Base-by-base conservation (phyloP, 345 rosid species). In the Eucalyptus marginata region DNA sequence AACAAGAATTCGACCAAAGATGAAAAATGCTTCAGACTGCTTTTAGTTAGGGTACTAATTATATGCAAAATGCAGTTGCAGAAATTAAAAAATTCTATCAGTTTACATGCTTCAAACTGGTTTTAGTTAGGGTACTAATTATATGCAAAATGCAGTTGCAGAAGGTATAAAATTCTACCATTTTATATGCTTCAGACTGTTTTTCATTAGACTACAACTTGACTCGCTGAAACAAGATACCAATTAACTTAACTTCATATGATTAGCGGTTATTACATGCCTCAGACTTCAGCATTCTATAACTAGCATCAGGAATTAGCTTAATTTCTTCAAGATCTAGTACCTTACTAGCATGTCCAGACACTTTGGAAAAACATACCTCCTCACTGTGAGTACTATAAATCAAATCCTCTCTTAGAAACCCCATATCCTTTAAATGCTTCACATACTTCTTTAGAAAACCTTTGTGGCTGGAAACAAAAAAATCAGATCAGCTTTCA, bases 381-480 rank as follows among this genome's bases (percentile, higher is more conserved):
- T 97, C 94, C 91, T 98, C 98, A 86, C 99, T 97, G 80, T 95
- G 98, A 90, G 94, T 93, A 86, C 95, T 96, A 93, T 94, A 98
- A 89, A 98, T 47, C 90, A 98, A 94, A 91, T 98, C 98, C 91
- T 98, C 99, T 88, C 99, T 93, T 43, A 97, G 90, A 90, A 97
- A 96, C 89, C 93, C 92, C 87, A 92, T 94, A 64, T 96, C 97
- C 94, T 96, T 98, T 86, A 97, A 93, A 76, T 83, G 93, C 94
- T 94, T 94, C 76, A 98, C 95, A 68, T 90, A 96, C 90, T 93
- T 96, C 84, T 93, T 87, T 84, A 98, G 93, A 91, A 98, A 98
- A 11, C 99, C 99, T 91, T 88, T 97, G 89, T 98, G 99, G 91
- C 99, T 98, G 93, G 88, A 91, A 31, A 88, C 47, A 91, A 86